Conservation (phyloP, 768 basidiomycete genomes). For the Naganishia kalamii region DNA sequence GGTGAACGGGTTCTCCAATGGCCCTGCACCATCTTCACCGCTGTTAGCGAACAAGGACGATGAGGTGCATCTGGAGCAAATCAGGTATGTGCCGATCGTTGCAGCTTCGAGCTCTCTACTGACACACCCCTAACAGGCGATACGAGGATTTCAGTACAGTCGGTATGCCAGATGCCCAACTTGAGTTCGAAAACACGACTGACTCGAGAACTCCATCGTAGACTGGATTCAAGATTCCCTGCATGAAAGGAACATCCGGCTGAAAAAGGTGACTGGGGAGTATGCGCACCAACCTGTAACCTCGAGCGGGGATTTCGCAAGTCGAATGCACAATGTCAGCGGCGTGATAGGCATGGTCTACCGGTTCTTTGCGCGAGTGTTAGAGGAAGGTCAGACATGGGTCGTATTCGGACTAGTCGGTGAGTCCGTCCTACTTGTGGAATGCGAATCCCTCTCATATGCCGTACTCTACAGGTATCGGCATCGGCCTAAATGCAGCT, state of each 20-base stretch:
- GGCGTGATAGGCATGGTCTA: constrained; percentile 49
- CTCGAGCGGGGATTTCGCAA: constrained; percentile 49
- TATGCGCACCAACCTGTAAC: constrained; percentile 55
- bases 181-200: constrained; percentile 22
- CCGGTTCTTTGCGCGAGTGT: constrained; percentile 58
- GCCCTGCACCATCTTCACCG: background rate
- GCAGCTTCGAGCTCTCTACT: background rate
- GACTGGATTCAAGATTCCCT: constrained; percentile 98
- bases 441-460: background rate
- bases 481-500: constrained; percentile 89
- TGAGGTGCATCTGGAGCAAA: constrained; percentile 28
- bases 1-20: background rate
- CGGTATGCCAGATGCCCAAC: constrained; percentile 53
- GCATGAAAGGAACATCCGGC: constrained; percentile 72
- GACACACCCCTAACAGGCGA: constrained; percentile 54
- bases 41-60: constrained; percentile 23
- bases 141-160: constrained; percentile 95
- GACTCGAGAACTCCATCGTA: constrained; percentile 42
- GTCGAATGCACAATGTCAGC: constrained; percentile 33
- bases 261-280: constrained; percentile 27
- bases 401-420: constrained; percentile 84
- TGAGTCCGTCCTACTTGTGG: constrained; percentile 47
- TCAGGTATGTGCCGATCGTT: constrained; percentile 20
- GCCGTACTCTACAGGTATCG: constrained; percentile 57
- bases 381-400: constrained; percentile 80